Evolutionary conservation across 2,329 filamentous ascomycete species (phyloP).

Genomic region (Chalaropsis thielavioides): DNA sequence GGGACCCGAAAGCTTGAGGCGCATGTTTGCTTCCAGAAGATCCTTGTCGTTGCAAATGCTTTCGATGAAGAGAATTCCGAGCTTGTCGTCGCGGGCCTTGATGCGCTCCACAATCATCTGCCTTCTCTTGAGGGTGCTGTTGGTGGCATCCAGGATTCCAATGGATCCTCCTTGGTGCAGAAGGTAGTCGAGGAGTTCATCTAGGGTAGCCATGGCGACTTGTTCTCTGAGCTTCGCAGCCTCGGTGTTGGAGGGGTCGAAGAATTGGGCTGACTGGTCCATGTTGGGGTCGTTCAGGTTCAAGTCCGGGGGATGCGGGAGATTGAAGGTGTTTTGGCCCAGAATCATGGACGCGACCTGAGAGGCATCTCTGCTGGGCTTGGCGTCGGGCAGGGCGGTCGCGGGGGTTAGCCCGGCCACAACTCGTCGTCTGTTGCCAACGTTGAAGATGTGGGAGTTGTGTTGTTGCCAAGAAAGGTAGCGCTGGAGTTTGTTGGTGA

Average conservation of each 20-base stretch:
- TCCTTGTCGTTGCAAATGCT: conserved; percentile 77
- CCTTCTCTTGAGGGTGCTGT: conserved; percentile 79
- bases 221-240: conserved; percentile 78
- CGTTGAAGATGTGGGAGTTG: conserved; percentile 92
- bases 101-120: conserved; percentile 74
- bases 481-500: conserved; percentile 92
- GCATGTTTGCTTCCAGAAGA: conserved; percentile 90
- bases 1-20: conserved; percentile 83
- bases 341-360: conserved; percentile 44
- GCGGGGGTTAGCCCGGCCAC: conserved; percentile 45
- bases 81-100: conserved; percentile 64
- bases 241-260: conserved; percentile 74
- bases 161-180: conserved; percentile 70
- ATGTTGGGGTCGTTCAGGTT: conserved; percentile 25
- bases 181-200: conserved; percentile 85
- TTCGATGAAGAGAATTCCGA: conserved; percentile 91
- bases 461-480: conserved; percentile 97
- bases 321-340: conserved; percentile 34
- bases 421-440: conserved; percentile 76
- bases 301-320: conserved; percentile 20
- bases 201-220: conserved; percentile 79
- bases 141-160: conserved; percentile 92
- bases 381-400: conserved; percentile 20
- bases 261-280: conserved; percentile 87
- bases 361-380: conserved; percentile 31